Evolutionary conservation across 352 stramenopile genomes (phyloP).

Genomic region (Phytopythium oedochilum): DNA sequence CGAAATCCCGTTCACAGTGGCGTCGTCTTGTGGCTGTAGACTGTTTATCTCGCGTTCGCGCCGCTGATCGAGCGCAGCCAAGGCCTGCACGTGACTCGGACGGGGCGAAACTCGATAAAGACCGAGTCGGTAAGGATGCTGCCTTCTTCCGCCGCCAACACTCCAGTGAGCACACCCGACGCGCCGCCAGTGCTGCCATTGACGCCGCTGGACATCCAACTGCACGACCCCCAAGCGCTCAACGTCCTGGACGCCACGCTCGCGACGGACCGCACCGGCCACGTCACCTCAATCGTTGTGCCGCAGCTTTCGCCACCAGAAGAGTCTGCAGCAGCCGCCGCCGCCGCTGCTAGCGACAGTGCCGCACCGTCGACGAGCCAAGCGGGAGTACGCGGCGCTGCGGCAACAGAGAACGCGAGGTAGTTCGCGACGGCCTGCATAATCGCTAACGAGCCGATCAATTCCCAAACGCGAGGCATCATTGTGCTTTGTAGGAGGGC

Average conservation of each 20-base stretch:
- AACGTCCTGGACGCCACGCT: neutral
- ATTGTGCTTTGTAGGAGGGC: no score
- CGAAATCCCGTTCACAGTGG: no score
- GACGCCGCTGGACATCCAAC: neutral
- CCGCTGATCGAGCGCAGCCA: constrained; percentile 10
- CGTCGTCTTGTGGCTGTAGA: neutral
- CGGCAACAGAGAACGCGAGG: no score
- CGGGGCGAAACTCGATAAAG: neutral
- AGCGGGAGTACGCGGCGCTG: neutral
- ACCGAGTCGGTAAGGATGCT: neutral
- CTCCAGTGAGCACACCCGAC: no score
- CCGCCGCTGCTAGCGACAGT: neutral
- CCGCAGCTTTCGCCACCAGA: no score
- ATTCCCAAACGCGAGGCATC: no score
- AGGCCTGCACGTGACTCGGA: neutral
- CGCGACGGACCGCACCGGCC: neutral
- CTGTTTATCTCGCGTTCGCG: constrained; percentile 9
- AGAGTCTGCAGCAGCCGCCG: no score
- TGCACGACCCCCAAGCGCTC: neutral
- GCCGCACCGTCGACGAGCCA: neutral
- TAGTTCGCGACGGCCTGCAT: no score
- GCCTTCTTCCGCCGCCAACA: no score
- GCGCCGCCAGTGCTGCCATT: neutral
- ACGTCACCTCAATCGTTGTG: neutral
- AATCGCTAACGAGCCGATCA: no score